Percentiles rank a stretch among this genome's conserved stretches.
Conservation (phyloP, 1,284 basidiomycete genomes). For the Coniferiporia sulphurascens region DNA sequence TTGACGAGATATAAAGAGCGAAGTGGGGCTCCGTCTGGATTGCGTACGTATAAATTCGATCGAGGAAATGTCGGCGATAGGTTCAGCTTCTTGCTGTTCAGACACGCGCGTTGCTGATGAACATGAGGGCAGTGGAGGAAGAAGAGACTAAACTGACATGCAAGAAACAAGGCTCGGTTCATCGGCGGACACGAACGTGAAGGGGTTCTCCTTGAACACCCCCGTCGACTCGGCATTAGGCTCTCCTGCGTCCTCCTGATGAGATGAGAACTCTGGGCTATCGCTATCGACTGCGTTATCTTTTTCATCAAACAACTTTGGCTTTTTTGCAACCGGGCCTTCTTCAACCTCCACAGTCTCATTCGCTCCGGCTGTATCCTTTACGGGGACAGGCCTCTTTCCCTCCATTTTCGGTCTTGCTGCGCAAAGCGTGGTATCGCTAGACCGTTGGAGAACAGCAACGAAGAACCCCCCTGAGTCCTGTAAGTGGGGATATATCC, state of each 20-base stretch:
- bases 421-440: conserved; percentile 15
- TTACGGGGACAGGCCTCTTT: conserved; percentile 45
- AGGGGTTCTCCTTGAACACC: conserved; percentile 88
- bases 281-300: conserved; percentile 8
- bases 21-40: conserved; percentile 71
- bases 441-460: conserved; percentile 72
- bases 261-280: neutral
- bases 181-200: conserved; percentile 69
- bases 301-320: conserved; percentile 30
- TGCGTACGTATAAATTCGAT: conserved; percentile 81
- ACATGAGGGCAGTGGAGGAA: neutral
- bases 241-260: conserved; percentile 22
- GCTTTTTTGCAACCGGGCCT: conserved; percentile 44
- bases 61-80: conserved; percentile 70
- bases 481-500: conserved; percentile 93
- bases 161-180: conserved; percentile 68
- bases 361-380: neutral
- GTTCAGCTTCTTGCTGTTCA: conserved; percentile 55
- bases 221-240: conserved; percentile 30
- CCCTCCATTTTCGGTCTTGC: conserved; percentile 20
- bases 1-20: conserved; percentile 91
- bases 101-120: neutral
- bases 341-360: conserved; percentile 29
- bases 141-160: conserved; percentile 46
- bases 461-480: conserved; percentile 98